A percentile compares a stretch with the other conserved stretches of the same genome.
These are phyloP conservation scores for Raffaelea ambrosiae DNA, from an alignment of 2,329 filamentous ascomycete genomes.

Conservation along the genomic window DNA sequence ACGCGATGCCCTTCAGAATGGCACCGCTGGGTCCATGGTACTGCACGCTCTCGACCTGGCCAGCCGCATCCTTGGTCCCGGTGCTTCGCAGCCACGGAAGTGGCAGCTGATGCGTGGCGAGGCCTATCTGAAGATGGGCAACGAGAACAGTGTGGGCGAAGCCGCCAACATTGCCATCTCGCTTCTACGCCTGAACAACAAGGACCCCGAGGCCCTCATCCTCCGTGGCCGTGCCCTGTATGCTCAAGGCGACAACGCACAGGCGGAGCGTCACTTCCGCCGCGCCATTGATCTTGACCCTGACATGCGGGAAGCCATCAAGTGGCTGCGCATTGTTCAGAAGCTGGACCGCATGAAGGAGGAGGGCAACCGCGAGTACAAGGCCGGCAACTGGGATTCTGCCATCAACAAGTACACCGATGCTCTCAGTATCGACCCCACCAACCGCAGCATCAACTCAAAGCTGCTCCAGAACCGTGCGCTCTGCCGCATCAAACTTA, in stretches of 20 bases:
- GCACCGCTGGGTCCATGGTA: conserved; percentile 82
- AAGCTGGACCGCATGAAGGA: conserved; percentile 91
- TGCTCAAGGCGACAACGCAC: conserved; percentile 86
- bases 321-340: conserved; percentile 81
- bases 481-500: conserved; percentile 72
- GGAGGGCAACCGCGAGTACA: conserved; percentile 86
- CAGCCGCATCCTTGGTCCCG: conserved; percentile 65
- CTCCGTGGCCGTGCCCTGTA: conserved; percentile 83
- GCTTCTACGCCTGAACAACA: conserved; percentile 74
- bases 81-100: conserved; percentile 76
- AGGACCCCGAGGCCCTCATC: conserved; percentile 89
- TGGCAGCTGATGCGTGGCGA: conserved; percentile 92
- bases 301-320: conserved; percentile 81
- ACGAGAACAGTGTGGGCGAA: conserved; percentile 79
- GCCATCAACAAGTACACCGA: conserved; percentile 79
- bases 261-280: conserved; percentile 86
- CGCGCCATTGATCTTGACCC: conserved; percentile 86
- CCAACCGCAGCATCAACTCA: conserved; percentile 86
- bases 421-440: conserved; percentile 76
- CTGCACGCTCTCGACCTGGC: conserved; percentile 87
- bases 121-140: conserved; percentile 87
- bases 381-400: conserved; percentile 67
- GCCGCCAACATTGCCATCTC: conserved; percentile 89
- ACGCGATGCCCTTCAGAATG: conserved; percentile 64
- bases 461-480: conserved; percentile 94